Conservation (phyloP, 805 yeast genomes). For the Candida incommunis region DNA sequence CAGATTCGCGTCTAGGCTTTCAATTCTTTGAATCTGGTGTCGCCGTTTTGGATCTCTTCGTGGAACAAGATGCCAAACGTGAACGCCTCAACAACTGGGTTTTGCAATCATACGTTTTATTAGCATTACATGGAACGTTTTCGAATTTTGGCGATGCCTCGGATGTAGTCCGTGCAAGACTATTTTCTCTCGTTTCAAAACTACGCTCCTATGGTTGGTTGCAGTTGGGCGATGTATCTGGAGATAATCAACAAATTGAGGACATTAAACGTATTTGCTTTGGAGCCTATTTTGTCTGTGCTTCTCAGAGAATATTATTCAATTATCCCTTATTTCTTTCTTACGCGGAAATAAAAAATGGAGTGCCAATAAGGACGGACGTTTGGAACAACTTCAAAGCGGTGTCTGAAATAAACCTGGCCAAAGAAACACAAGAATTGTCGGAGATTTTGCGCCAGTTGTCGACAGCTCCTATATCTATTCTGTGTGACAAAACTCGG, state of each 20-base stretch:
- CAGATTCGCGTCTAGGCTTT: background rate
- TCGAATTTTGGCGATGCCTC: background rate
- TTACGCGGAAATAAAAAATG: background rate
- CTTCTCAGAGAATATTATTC: background rate
- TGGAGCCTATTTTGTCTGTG: constrained; percentile 1
- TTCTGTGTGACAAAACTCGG: too few species aligned
- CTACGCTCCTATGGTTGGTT: background rate
- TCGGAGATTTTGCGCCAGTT: background rate
- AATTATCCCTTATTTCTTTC: background rate
- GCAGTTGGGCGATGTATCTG: background rate
- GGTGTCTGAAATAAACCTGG: background rate
- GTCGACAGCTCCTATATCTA: background rate
- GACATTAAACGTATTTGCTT: constrained; percentile 1
- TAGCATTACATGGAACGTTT: background rate
- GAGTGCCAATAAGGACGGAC: background rate
- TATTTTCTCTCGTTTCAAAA: background rate
- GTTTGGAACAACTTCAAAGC: background rate
- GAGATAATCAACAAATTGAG: background rate
- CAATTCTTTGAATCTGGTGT: background rate
- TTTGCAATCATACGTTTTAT: background rate
- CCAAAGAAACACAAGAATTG: background rate
- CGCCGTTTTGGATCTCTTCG: background rate
- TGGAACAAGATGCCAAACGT: background rate
- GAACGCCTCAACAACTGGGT: background rate
- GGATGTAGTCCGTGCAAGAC: background rate